phyloP scores from a whole-genome alignment of 164 flowering plant genomes.

The Dillenia suffruticosa region DNA sequence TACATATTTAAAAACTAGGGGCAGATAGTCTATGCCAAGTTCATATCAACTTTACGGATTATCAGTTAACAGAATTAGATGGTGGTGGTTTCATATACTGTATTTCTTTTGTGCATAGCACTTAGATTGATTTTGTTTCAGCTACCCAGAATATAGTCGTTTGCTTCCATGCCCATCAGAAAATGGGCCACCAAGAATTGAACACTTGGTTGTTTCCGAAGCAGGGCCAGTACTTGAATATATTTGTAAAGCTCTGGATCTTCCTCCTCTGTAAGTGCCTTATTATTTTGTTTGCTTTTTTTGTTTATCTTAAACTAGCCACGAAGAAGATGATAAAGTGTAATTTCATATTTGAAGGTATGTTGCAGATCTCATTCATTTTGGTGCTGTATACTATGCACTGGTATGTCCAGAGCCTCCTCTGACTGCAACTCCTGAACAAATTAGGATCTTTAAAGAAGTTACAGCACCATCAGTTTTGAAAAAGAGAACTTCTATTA shows the following conservation, averaged over 20 bases:
- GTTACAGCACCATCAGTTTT: slow-evolving; percentile 69
- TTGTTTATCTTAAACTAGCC: slow-evolving; percentile 3
- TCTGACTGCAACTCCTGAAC: slow-evolving; percentile 80
- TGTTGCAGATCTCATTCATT: slow-evolving; percentile 94
- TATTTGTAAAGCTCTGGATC: slow-evolving; percentile 59
- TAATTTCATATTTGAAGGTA: slow-evolving; percentile 53
- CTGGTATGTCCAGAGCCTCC: slow-evolving; percentile 93
- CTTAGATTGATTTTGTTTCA: slow-evolving; percentile 25
- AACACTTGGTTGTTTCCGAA: slow-evolving; percentile 81
- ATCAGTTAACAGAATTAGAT: background rate
- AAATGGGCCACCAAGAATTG: slow-evolving; percentile 68
- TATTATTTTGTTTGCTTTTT: background rate
- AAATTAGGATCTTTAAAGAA: slow-evolving; percentile 53
- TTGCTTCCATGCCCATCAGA: slow-evolving; percentile 84
- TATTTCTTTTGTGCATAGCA: background rate
- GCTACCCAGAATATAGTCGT: slow-evolving; percentile 59
- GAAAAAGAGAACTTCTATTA: slow-evolving; percentile 58
- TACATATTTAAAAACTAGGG: background rate
- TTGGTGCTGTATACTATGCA: slow-evolving; percentile 96
- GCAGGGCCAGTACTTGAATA: slow-evolving; percentile 74
- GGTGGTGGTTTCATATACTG: too few species aligned
- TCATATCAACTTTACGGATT: background rate
- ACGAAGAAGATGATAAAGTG: slow-evolving; percentile 16
- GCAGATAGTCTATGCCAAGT: background rate
- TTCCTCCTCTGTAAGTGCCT: slow-evolving; percentile 76